These are phyloP conservation scores for Penicillium lividum DNA, from an alignment of 495 filamentous ascomycete species.

Conservation along the genomic window DNA sequence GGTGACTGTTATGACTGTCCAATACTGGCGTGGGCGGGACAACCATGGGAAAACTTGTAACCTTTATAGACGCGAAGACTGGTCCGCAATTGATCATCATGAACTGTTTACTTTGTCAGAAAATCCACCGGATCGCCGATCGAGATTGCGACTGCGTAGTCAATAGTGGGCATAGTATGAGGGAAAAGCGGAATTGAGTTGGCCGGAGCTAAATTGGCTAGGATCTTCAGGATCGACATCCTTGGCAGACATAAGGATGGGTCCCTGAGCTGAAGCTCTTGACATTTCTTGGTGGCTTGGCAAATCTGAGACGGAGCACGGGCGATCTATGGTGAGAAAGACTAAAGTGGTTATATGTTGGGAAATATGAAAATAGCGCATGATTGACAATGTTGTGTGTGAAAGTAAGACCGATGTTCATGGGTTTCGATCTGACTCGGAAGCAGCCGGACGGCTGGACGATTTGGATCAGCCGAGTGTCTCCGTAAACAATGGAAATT, in stretches of 20 bases:
- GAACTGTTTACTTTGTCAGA: neutral
- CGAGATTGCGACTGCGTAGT: neutral
- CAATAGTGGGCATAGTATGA: neutral
- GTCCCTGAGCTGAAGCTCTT: neutral
- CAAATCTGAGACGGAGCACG: neutral
- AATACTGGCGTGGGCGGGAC: neutral
- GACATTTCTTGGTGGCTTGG: neutral
- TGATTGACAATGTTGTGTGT: neutral
- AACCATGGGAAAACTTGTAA: neutral
- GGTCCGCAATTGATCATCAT: neutral
- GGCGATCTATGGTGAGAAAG: neutral
- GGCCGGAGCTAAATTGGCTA: neutral
- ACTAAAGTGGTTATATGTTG: no score
- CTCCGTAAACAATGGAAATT: neutral
- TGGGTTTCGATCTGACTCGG: neutral
- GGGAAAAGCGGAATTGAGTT: neutral
- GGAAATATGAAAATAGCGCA: neutral
- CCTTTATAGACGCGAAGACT: neutral
- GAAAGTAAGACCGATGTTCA: neutral
- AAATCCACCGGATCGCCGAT: neutral
- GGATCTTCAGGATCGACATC: conserved; percentile 19
- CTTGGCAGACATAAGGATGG: conserved; percentile 8
- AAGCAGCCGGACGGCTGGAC: neutral
- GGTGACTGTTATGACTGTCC: neutral
- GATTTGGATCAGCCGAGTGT: neutral